A percentile compares a stretch with the other conserved stretches of the same genome.
Evolutionary conservation across 768 basidiomycete genomes (phyloP).

Genomic region (Suillus fuscotomentosus): DNA sequence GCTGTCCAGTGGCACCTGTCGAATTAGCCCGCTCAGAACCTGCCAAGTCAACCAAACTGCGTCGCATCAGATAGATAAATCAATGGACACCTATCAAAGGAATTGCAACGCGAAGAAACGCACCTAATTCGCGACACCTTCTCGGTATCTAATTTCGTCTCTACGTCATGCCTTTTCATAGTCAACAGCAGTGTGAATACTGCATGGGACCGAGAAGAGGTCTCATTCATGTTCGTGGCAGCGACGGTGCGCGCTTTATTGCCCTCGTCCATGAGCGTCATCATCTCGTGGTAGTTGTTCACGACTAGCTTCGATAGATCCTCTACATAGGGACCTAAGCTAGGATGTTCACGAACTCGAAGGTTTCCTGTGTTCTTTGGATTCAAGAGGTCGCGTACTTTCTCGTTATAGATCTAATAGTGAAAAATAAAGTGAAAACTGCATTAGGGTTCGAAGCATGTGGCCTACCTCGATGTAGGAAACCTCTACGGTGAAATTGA

Average conservation of each 20-base stretch:
- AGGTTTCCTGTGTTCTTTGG: slow-evolving; percentile 96
- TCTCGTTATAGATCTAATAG: slow-evolving; percentile 89
- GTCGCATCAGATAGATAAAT: slow-evolving; percentile 11
- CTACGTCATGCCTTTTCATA: slow-evolving; percentile 84
- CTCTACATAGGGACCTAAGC: slow-evolving; percentile 96
- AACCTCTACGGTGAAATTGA: slow-evolving; percentile 93
- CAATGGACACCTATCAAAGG: background rate
- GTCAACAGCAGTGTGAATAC: slow-evolving; percentile 95
- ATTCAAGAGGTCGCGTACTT: slow-evolving; percentile 95
- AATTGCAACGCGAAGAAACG: slow-evolving; percentile 16
- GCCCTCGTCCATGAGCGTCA: slow-evolving; percentile 99
- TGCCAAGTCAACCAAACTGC: slow-evolving; percentile 92
- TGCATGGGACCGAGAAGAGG: slow-evolving; percentile 96
- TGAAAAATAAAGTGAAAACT: slow-evolving; percentile 2
- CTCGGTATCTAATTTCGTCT: slow-evolving; percentile 89
- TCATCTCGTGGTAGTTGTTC: slow-evolving; percentile 92
- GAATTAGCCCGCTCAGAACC: slow-evolving; percentile 97
- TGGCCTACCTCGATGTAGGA: slow-evolving; percentile 86
- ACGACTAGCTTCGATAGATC: slow-evolving; percentile 94
- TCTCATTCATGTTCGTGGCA: slow-evolving; percentile 99
- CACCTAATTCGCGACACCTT: slow-evolving; percentile 98
- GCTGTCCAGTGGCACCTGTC: slow-evolving; percentile 94
- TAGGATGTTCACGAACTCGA: slow-evolving; percentile 96
- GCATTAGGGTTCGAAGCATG: background rate
- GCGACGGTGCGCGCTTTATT: slow-evolving; percentile 99